These are phyloP conservation scores for Candida michaelii DNA, from an alignment of 805 yeast genomes.

Conservation along the genomic window DNA sequence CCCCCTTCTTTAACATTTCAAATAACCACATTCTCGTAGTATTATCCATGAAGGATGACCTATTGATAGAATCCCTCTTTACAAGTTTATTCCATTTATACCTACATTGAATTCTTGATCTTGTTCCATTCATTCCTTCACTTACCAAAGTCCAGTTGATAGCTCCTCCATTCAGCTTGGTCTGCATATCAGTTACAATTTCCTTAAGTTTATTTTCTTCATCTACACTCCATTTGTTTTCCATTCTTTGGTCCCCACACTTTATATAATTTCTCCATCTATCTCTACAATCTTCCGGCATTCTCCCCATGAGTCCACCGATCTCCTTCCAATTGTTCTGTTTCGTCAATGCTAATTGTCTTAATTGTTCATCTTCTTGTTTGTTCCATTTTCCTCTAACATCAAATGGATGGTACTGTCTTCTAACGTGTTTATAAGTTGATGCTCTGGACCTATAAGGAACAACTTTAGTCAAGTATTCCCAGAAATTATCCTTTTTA, in stretches of 20 bases:
- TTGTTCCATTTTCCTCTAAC: slow-evolving; percentile 89
- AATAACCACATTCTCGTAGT: slow-evolving; percentile 41
- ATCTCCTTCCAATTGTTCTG: slow-evolving; percentile 89
- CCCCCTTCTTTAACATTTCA: slow-evolving; percentile 26
- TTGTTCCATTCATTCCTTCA: slow-evolving; percentile 82
- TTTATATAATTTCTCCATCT: slow-evolving; percentile 95
- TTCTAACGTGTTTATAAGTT: slow-evolving; percentile 86
- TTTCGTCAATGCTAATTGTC: slow-evolving; percentile 59
- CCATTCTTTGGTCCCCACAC: slow-evolving; percentile 76
- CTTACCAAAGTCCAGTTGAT: slow-evolving; percentile 92
- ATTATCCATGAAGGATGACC: slow-evolving; percentile 31
- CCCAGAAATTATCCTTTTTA: slow-evolving; percentile 90
- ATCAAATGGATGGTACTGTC: slow-evolving; percentile 84
- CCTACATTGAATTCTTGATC: slow-evolving; percentile 92
- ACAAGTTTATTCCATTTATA: slow-evolving; percentile 90
- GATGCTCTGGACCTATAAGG: slow-evolving; percentile 88
- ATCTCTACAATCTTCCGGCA: slow-evolving; percentile 98
- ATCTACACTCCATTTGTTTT: slow-evolving; percentile 74
- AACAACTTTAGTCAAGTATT: slow-evolving; percentile 68
- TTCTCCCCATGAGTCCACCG: slow-evolving; percentile 77
- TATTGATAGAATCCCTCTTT: slow-evolving; percentile 49
- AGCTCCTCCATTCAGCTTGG: slow-evolving; percentile 20
- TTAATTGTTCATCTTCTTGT: slow-evolving; percentile 72
- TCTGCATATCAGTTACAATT: slow-evolving; percentile 22
- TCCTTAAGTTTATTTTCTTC: slow-evolving; percentile 64